Conservation (phyloP, 805 yeast species). For the Priceomyces carsonii region DNA sequence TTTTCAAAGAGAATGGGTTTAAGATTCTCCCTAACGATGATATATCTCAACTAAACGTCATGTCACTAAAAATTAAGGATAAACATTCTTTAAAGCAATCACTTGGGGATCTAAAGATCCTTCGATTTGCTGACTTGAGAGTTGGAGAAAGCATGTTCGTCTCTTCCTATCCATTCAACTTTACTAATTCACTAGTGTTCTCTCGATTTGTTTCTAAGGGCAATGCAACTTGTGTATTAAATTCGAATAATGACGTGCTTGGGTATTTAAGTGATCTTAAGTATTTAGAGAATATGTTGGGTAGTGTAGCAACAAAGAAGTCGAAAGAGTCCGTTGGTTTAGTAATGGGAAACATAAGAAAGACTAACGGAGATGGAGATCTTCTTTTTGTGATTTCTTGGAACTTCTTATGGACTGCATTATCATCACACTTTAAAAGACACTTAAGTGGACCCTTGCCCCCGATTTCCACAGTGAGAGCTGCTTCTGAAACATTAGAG, state of each 20-base stretch:
- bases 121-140: constrained; percentile 2
- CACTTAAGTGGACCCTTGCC: no score
- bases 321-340: constrained; percentile 31
- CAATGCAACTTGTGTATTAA: constrained; percentile 22
- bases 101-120: constrained; percentile 1
- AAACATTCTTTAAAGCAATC: not conserved
- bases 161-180: constrained; percentile 27
- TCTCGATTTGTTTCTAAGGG: constrained; percentile 24
- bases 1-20: constrained; percentile 24
- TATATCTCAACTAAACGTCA: constrained; percentile 4
- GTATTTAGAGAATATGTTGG: constrained; percentile 48
- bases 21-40: constrained; percentile 20
- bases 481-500: not conserved
- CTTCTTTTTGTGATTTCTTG: constrained; percentile 33
- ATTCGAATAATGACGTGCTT: constrained; percentile 9
- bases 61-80: constrained; percentile 2
- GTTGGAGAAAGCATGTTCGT: constrained; percentile 16
- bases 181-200: constrained; percentile 32
- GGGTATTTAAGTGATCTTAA: constrained; percentile 39
- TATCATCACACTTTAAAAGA: not conserved
- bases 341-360: constrained; percentile 37
- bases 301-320: constrained; percentile 29
- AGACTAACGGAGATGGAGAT: constrained; percentile 48
- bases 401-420: constrained; percentile 15
- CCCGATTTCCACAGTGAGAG: not conserved